Evolutionary conservation across 176 grass and related monocot species (phyloP).

Genomic region (Eragrostis nindensis): DNA sequence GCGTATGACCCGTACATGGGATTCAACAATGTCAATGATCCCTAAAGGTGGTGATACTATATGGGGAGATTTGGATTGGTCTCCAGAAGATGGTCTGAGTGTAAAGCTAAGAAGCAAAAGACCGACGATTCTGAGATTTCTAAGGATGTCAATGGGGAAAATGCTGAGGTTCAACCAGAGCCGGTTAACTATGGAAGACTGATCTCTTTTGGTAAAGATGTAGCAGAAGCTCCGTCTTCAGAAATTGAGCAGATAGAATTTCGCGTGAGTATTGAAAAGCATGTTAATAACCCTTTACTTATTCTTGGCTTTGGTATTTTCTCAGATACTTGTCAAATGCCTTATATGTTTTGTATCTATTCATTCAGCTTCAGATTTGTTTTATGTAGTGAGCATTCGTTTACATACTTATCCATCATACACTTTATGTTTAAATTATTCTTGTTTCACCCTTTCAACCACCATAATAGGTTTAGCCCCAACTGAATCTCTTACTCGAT

Average conservation of each 20-base stretch:
- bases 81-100: constrained; percentile 76
- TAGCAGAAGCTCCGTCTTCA: constrained; percentile 60
- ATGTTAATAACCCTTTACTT: constrained; percentile 18
- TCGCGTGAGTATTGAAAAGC: constrained; percentile 61
- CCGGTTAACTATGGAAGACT: constrained; percentile 84
- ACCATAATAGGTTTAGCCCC: neutral
- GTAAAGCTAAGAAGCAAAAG: constrained; percentile 74
- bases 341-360: constrained; percentile 20
- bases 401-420: constrained; percentile 7
- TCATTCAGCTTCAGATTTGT: constrained; percentile 20
- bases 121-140: constrained; percentile 57
- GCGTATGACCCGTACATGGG: constrained; percentile 99
- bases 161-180: constrained; percentile 40
- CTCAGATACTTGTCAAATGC: neutral
- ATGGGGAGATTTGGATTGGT: constrained; percentile 88
- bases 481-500: constrained; percentile 8
- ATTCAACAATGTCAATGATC: constrained; percentile 98
- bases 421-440: neutral
- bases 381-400: constrained; percentile 14
- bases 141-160: constrained; percentile 48
- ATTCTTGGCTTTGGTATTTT: constrained; percentile 27
- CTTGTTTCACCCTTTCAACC: constrained; percentile 17
- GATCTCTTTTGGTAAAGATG: constrained; percentile 86
- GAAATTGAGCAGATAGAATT: constrained; percentile 85
- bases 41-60: constrained; percentile 99